A percentile compares a stretch with the other conserved stretches of the same genome.
These are phyloP conservation scores for Hygrophila difformis DNA, from an alignment of 257 asterid genomes.

Conservation along the genomic window DNA sequence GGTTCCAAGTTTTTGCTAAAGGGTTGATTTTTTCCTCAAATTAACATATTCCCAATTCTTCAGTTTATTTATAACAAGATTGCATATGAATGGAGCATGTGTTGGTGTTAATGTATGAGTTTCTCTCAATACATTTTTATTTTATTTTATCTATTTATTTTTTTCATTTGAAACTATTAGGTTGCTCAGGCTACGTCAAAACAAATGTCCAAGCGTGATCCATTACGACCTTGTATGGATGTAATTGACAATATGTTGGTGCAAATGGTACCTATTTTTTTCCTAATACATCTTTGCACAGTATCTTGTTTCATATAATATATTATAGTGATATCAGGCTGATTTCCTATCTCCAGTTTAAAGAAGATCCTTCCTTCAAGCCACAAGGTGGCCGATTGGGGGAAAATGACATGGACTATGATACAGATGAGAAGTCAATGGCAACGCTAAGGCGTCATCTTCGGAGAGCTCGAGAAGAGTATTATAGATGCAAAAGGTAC, in stretches of 20 bases:
- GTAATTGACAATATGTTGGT: slow-evolving; percentile 86
- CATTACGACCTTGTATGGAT: slow-evolving; percentile 84
- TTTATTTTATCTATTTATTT: slow-evolving; percentile 2
- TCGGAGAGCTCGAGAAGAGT: slow-evolving; percentile 91
- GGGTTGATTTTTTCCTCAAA: no score
- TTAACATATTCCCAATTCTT: no score
- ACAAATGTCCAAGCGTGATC: slow-evolving; percentile 98
- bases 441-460: slow-evolving; percentile 94
- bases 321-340: slow-evolving; percentile 12
- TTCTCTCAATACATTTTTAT: background rate
- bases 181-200: slow-evolving; percentile 99
- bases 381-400: slow-evolving; percentile 98
- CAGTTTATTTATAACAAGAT: no score
- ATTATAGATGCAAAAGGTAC: slow-evolving; percentile 90
- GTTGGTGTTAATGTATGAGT: slow-evolving; percentile 1
- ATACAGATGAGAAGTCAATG: slow-evolving; percentile 98
- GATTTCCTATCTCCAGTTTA: slow-evolving; percentile 42
- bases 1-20: no score
- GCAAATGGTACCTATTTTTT: slow-evolving; percentile 58
- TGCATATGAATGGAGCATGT: background rate
- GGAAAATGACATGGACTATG: slow-evolving; percentile 98
- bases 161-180: slow-evolving; percentile 30
- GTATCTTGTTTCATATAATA: slow-evolving; percentile 15
- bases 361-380: slow-evolving; percentile 93
- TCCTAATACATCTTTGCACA: slow-evolving; percentile 17